Evolutionary conservation across 83 land plant species (phyloP).

Genomic region (Picea abies): DNA sequence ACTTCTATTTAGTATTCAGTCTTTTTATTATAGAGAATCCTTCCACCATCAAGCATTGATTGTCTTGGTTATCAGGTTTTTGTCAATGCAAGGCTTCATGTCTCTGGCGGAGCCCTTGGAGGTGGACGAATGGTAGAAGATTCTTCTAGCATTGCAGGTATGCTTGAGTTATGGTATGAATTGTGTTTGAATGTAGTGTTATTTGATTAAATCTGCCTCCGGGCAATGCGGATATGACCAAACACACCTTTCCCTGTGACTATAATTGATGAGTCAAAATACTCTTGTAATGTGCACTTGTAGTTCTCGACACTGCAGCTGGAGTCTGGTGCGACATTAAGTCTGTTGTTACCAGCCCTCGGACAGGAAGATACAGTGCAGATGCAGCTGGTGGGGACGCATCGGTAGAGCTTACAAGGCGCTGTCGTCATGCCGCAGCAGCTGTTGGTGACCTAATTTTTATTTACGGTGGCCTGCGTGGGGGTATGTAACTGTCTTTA

Average conservation of each 20-base stretch:
- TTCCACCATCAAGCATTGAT: neutral
- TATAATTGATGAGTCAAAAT: neutral
- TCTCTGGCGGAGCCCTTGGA: constrained; percentile 97
- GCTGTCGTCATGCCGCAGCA: constrained; percentile 93
- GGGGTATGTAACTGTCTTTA: constrained; percentile 48
- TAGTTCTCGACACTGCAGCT: constrained; percentile 92
- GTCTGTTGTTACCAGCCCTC: constrained; percentile 81
- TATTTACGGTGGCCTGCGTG: constrained; percentile 92
- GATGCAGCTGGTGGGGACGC: constrained; percentile 96
- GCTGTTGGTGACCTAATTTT: constrained; percentile 88
- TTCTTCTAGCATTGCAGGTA: constrained; percentile 89
- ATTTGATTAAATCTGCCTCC: neutral
- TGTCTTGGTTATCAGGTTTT: constrained; percentile 59
- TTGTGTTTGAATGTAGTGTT: neutral
- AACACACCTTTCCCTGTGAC: neutral
- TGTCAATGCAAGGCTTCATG: constrained; percentile 95
- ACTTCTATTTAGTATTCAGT: neutral
- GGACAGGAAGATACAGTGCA: constrained; percentile 84
- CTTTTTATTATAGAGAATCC: neutral
- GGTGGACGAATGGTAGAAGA: constrained; percentile 97
- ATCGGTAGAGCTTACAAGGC: constrained; percentile 78
- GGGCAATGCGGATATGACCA: neutral
- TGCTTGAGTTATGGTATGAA: neutral
- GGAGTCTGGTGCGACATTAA: constrained; percentile 95
- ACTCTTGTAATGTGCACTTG: neutral